Conservation (phyloP, 2,329 filamentous ascomycete species). For the Apiospora kogelbergensis region DNA sequence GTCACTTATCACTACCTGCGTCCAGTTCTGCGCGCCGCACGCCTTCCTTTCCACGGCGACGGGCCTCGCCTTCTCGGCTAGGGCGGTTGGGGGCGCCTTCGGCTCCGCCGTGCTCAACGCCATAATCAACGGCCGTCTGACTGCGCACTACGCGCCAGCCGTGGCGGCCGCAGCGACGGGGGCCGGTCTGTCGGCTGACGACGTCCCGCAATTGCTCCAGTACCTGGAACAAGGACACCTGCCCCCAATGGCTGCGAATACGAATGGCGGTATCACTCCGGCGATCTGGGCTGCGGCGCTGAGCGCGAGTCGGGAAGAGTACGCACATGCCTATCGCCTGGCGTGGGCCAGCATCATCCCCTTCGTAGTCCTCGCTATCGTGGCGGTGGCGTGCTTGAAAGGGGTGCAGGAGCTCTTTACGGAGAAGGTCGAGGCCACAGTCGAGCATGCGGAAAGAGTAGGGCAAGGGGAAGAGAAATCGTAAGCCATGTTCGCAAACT, state of each 20-base stretch:
- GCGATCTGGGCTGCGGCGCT: constrained; percentile 37
- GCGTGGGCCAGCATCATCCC: constrained; percentile 52
- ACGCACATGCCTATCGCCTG: constrained; percentile 47
- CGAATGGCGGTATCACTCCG: constrained; percentile 34
- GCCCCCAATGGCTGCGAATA: neutral
- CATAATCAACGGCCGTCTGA: constrained; percentile 49
- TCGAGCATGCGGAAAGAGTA: constrained; percentile 36
- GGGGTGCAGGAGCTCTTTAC: constrained; percentile 53
- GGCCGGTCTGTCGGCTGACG: constrained; percentile 40
- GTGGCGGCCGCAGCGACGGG: constrained; percentile 40
- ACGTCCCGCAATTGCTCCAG: neutral
- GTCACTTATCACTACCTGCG: constrained; percentile 47
- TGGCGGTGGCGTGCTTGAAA: constrained; percentile 42
- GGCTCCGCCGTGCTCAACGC: constrained; percentile 52
- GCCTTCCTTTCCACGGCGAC: constrained; percentile 53
- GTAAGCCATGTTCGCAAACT: neutral
- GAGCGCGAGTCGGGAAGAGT: constrained; percentile 42
- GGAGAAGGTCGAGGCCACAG: constrained; percentile 51
- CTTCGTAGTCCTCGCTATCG: constrained; percentile 49
- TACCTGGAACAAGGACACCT: neutral
- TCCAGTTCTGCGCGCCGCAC: constrained; percentile 54
- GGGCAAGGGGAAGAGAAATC: neutral
- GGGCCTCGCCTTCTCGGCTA: constrained; percentile 51
- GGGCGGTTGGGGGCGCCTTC: constrained; percentile 53
- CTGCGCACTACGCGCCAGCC: constrained; percentile 36